Evolutionary conservation across 2,329 filamentous ascomycete genomes (phyloP).

Genomic region (Drechslera avenae): DNA sequence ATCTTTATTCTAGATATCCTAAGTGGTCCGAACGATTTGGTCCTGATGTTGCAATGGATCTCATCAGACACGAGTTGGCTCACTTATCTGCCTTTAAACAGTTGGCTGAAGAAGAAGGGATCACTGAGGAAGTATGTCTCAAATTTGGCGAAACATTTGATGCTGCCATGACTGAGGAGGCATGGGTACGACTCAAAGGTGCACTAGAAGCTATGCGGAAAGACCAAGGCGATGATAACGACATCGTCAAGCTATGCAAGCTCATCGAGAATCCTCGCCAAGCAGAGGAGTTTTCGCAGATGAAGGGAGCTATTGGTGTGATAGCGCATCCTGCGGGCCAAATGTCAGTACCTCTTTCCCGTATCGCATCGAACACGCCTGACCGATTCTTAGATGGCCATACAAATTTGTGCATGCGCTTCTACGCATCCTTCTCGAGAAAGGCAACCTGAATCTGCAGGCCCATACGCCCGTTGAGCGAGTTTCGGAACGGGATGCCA

Average conservation of each 20-base stretch:
- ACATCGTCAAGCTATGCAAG: conserved; percentile 13
- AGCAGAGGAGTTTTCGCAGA: conserved; percentile 17
- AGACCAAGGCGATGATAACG: conserved; percentile 14
- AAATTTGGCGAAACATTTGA: conserved; percentile 20
- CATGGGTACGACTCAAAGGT: conserved; percentile 16
- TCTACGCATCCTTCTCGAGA: conserved; percentile 10
- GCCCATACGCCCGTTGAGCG: conserved; percentile 11
- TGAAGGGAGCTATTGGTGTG: conserved; percentile 15
- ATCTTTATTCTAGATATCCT: conserved; percentile 18
- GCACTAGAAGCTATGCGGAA: conserved; percentile 14
- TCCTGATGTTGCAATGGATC: conserved; percentile 15
- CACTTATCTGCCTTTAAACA: conserved; percentile 15
- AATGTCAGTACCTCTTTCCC: conserved; percentile 7
- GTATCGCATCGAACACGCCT: not conserved
- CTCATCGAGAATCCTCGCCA: not conserved
- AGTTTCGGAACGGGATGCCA: conserved; percentile 10
- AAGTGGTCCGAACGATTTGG: conserved; percentile 15
- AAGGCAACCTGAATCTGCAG: conserved; percentile 8
- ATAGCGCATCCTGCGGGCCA: conserved; percentile 14
- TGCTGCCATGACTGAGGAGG: conserved; percentile 21
- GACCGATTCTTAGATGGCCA: conserved; percentile 10
- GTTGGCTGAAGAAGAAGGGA: conserved; percentile 11
- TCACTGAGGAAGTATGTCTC: conserved; percentile 16
- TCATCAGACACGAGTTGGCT: conserved; percentile 16
- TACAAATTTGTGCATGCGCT: conserved; percentile 20